Evolutionary conservation across 2,329 filamentous ascomycete species (phyloP), one percentile per base, ranked within the genome.

Genomic region (Neofusicoccum umdonicola): DNA sequence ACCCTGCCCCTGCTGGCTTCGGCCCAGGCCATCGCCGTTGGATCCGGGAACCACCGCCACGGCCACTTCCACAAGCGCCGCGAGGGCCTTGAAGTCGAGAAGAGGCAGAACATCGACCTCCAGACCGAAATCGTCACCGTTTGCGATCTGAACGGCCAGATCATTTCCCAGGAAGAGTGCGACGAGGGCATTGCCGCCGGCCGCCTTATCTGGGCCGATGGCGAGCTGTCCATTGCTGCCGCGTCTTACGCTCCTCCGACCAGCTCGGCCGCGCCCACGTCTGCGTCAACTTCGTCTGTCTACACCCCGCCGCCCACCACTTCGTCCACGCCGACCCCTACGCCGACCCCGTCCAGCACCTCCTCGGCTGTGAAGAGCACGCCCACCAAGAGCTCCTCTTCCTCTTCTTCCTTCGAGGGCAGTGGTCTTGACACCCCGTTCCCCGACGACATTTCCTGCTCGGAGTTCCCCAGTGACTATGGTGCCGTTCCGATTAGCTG

Each of bases 381-480:
- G 68, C 67, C 68, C 6, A 57, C 54, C 22, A 57, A 57, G 54
- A 57, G 54, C 39, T 57, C 54, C 11, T 57, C 54, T 22, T 57
- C 51, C 42, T 60, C 54, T 3, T 37, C 56, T 27, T 51, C 48
- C 72, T 48, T 37, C 27, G 39, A n/a, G 27, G 47, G 37, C 22
- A 17, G 12, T 11, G 91, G 90, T 58, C 69, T 94, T 63, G 81
- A 87, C 69, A 79, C 80, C 15, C 80, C 88, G 7, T 98, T 98
- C 83, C 90, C 90, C 12, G 91, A 91, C 66, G 78, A 87, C 70
- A 72, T 96, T 63, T 78, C 84, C 68, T 98, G 95, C 81, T 79
- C 77, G 67, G 74, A 82, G 1, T 96, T 97, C 81, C 93, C 93
- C 15, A 88, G 87, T 3, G 82, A 87, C 0, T 98, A 96, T 73